Conservation (phyloP, 2,329 filamentous ascomycete species). For the Fusarium oligoseptatum region DNA sequence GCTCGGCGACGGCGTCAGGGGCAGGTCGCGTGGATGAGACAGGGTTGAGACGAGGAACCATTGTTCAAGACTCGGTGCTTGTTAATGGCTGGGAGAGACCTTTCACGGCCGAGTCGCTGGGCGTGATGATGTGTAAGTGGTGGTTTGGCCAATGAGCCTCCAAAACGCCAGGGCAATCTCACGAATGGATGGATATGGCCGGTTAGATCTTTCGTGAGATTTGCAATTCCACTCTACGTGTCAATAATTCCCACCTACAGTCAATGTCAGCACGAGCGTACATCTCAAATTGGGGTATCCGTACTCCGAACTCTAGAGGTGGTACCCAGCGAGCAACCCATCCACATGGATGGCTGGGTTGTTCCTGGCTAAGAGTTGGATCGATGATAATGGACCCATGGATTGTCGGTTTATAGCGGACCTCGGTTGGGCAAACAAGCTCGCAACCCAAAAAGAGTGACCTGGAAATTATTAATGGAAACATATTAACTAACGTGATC, state of each 20-base stretch:
- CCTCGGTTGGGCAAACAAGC: background rate
- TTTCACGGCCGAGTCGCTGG: background rate
- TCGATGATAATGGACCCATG: background rate
- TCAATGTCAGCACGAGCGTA: background rate
- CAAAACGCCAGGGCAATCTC: background rate
- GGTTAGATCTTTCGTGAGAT: background rate
- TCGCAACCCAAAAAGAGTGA: background rate
- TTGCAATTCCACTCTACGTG: slow-evolving; percentile 1
- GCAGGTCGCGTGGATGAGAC: slow-evolving; percentile 42
- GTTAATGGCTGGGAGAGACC: background rate
- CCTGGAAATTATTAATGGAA: background rate
- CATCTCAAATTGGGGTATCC: background rate
- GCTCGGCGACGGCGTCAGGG: slow-evolving; percentile 40
- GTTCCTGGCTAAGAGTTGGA: background rate
- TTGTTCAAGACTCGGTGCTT: slow-evolving; percentile 4
- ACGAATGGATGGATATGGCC: background rate
- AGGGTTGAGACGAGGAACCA: slow-evolving; percentile 31
- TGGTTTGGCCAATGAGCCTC: background rate
- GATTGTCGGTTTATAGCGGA: background rate
- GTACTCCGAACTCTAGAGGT: background rate
- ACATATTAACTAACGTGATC: background rate
- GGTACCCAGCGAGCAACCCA: background rate
- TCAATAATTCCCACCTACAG: background rate
- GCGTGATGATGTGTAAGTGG: background rate
- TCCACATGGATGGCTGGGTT: slow-evolving; percentile 1